Conservation (phyloP, 2,329 filamentous ascomycete genomes). For the Microdochium paspali region DNA sequence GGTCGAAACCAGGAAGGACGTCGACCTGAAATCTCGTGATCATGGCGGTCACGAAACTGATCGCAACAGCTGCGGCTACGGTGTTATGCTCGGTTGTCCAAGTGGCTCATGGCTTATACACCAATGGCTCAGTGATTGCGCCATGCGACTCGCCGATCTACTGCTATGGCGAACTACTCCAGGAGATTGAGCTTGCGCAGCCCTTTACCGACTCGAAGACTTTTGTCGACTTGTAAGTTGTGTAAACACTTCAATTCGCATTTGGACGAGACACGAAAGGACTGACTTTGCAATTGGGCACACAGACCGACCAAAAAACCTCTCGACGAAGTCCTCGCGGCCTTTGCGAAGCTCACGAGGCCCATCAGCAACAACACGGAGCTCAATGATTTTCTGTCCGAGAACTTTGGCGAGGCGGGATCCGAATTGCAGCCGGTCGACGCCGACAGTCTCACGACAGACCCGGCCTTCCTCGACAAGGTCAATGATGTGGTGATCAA, state of each 20-base stretch:
- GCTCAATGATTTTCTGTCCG: conserved; percentile 50
- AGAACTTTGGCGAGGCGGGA: conserved; percentile 54
- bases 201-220: conserved; percentile 62
- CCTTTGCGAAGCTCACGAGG: conserved; percentile 48
- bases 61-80: not conserved
- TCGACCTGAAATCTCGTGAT: not conserved
- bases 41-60: not conserved
- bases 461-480: conserved; percentile 47
- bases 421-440: conserved; percentile 50
- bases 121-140: conserved; percentile 49
- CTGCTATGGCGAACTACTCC: conserved; percentile 55
- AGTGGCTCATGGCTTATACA: conserved; percentile 37
- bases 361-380: conserved; percentile 55
- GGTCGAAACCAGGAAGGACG: too few relatives aligned
- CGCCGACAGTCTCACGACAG: conserved; percentile 37
- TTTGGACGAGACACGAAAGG: too few relatives aligned
- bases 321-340: conserved; percentile 49
- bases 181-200: conserved; percentile 50
- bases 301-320: conserved; percentile 48
- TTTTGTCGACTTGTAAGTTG: conserved; percentile 56
- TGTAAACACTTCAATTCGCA: too few relatives aligned
- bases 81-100: not conserved
- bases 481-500: conserved; percentile 48
- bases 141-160: conserved; percentile 61
- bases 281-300: too few relatives aligned